phyloP scores from a whole-genome alignment of 257 asterid species.

The Capsicum chinense region DNA sequence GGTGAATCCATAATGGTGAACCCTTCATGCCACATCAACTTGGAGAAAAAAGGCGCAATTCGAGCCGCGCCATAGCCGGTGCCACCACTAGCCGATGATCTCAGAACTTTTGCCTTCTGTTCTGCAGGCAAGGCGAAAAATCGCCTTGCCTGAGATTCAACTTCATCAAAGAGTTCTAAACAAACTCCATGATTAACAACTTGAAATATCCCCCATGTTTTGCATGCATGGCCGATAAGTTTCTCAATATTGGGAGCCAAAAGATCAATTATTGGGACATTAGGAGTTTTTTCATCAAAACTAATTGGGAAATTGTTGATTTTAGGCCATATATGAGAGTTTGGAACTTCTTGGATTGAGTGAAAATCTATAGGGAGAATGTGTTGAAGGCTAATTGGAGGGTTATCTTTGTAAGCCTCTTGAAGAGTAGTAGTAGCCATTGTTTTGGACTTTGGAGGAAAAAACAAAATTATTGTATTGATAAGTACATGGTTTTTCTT shows the following conservation, averaged over 20 bases:
- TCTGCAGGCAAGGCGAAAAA: conserved; percentile 59
- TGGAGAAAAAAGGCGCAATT: conserved; percentile 62
- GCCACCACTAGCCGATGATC: conserved; percentile 54
- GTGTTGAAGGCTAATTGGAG: conserved; percentile 44
- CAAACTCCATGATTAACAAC: conserved; percentile 63
- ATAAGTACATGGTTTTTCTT: background rate
- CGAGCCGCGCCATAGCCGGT: conserved; percentile 84
- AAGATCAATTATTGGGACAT: conserved; percentile 57
- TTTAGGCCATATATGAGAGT: conserved; percentile 62
- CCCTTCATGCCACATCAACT: conserved; percentile 91
- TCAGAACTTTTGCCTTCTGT: conserved; percentile 51
- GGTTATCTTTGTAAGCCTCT: conserved; percentile 52
- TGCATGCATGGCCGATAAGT: conserved; percentile 60
- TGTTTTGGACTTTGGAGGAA: background rate
- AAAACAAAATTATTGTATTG: background rate
- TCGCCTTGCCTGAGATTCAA: conserved; percentile 50
- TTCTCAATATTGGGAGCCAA: conserved; percentile 51
- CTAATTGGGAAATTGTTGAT: conserved; percentile 21
- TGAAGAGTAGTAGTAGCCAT: conserved; percentile 55
- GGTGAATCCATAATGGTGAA: conserved; percentile 80
- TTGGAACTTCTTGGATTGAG: conserved; percentile 52
- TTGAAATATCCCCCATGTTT: conserved; percentile 64
- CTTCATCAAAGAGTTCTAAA: conserved; percentile 43
- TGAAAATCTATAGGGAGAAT: conserved; percentile 71
- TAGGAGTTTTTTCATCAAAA: background rate